A percentile compares a stretch with the other conserved stretches of the same genome.
These are phyloP conservation scores for Actinomucor elegans DNA, from an alignment of 371 early-diverging fungal genomes.

Conservation along the genomic window DNA sequence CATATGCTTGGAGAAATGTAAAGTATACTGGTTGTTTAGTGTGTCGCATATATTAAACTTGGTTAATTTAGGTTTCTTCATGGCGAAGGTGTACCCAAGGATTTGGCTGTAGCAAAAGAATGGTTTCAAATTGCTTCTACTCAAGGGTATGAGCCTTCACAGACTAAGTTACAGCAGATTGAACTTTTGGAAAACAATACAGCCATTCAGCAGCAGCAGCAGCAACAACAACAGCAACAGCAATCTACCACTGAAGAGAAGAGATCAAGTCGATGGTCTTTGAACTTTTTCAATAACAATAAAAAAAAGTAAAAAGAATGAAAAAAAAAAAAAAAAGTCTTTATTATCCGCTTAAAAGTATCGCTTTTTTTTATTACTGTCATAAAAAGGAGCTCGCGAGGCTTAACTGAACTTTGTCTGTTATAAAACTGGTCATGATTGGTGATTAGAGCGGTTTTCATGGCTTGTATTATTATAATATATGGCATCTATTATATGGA, in stretches of 20 bases:
- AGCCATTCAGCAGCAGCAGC: constrained; percentile 1
- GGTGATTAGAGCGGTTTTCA: too few species aligned
- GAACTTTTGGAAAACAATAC: constrained; percentile 11
- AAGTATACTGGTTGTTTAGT: constrained; percentile 2
- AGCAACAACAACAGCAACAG: constrained; percentile 4
- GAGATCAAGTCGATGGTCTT: constrained; percentile 41
- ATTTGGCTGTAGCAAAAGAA: constrained; percentile 43
- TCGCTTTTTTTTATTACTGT: too few species aligned
- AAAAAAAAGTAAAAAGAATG: too few species aligned
- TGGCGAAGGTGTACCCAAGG: constrained; percentile 49
- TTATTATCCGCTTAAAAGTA: too few species aligned
- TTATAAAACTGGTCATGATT: too few species aligned
- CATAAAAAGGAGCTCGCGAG: too few species aligned
- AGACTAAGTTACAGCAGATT: constrained; percentile 29
- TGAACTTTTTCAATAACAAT: constrained; percentile 30
- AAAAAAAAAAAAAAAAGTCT: too few species aligned
- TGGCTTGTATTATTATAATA: too few species aligned
- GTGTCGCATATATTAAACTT: not conserved
- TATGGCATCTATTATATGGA: too few species aligned
- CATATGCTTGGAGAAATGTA: constrained; percentile 55
- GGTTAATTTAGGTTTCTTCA: constrained; percentile 34
- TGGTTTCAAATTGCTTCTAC: constrained; percentile 49
- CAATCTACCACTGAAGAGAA: constrained; percentile 19
- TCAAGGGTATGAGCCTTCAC: constrained; percentile 47
- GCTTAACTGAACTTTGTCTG: too few species aligned